Evolutionary conservation across 2,329 filamentous ascomycete species (phyloP).

Genomic region (Colletotrichum cereale): DNA sequence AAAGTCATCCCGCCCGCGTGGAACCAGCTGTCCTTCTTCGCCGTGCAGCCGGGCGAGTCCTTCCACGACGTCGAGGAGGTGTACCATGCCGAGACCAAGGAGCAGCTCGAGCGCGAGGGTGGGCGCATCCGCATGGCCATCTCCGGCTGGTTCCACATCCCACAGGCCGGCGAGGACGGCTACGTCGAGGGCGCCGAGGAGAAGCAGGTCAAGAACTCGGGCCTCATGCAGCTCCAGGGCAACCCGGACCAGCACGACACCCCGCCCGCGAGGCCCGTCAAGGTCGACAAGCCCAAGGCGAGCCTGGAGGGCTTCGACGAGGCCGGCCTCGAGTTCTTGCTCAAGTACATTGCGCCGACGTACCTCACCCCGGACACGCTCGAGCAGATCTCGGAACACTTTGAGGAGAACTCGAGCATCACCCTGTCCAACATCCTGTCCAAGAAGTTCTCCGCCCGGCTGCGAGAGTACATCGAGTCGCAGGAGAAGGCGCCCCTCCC

Average conservation of each 20-base stretch:
- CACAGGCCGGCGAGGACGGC: slow-evolving; percentile 92
- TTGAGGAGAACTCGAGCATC: slow-evolving; percentile 86
- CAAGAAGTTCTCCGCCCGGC: slow-evolving; percentile 78
- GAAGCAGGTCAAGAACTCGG: slow-evolving; percentile 88
- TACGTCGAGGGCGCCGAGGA: slow-evolving; percentile 91
- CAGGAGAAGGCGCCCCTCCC: slow-evolving; percentile 67
- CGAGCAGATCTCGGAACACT: slow-evolving; percentile 83
- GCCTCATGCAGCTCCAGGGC: slow-evolving; percentile 91
- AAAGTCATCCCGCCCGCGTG: slow-evolving; percentile 93
- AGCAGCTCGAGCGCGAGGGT: slow-evolving; percentile 75
- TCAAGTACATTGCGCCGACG: slow-evolving; percentile 89
- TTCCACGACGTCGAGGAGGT: slow-evolving; percentile 99
- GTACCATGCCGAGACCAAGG: slow-evolving; percentile 75
- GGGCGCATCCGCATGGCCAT: slow-evolving; percentile 95
- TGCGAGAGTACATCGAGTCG: slow-evolving; percentile 78
- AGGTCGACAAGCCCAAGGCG: slow-evolving; percentile 54
- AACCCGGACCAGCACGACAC: slow-evolving; percentile 91
- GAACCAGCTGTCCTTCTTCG: slow-evolving; percentile 98
- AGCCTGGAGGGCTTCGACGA: slow-evolving; percentile 73
- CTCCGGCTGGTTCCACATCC: slow-evolving; percentile 99
- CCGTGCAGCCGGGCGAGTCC: slow-evolving; percentile 97
- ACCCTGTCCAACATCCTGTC: slow-evolving; percentile 84
- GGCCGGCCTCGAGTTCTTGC: slow-evolving; percentile 86
- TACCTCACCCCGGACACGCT: slow-evolving; percentile 94
- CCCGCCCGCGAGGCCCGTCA: slow-evolving; percentile 73